Percentiles rank a stretch among this genome's conserved stretches.
Evolutionary conservation across 2,329 filamentous ascomycete genomes (phyloP).

Genomic region (Paradendryphiella salina): DNA sequence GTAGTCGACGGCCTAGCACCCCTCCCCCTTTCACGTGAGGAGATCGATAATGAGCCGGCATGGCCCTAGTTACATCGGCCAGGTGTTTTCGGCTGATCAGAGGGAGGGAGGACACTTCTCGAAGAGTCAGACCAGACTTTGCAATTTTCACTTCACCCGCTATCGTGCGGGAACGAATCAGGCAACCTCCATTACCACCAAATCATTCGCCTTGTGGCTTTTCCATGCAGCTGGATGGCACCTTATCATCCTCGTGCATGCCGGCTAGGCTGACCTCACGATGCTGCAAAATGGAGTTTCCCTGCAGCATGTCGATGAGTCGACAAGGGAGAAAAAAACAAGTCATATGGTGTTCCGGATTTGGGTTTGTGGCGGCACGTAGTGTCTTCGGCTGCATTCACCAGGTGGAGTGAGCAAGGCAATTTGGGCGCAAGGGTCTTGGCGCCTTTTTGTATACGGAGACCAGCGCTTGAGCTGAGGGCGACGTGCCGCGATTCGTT

Average conservation of each 20-base stretch:
- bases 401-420: conserved; percentile 3
- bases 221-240: background rate
- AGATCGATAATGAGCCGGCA: conserved; percentile 26
- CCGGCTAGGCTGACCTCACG: too few relatives aligned
- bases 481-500: conserved; percentile 25
- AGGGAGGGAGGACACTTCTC: conserved; percentile 19
- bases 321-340: too few relatives aligned
- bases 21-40: conserved; percentile 39
- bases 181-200: conserved; percentile 23
- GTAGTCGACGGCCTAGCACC: too few relatives aligned
- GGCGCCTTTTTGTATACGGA: conserved; percentile 32
- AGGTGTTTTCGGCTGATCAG: conserved; percentile 40
- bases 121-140: conserved; percentile 24
- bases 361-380: conserved; percentile 19
- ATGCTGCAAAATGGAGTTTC: too few relatives aligned
- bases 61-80: conserved; percentile 26
- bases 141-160: conserved; percentile 27
- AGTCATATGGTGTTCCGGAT: background rate
- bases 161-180: conserved; percentile 22
- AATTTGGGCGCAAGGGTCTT: conserved; percentile 29
- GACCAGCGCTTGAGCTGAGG: conserved; percentile 33
- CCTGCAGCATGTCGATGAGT: too few relatives aligned
- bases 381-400: conserved; percentile 10
- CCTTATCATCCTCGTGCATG: too few relatives aligned
- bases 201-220: conserved; percentile 18